These are phyloP conservation scores for Falciphora oryzae DNA, from an alignment of 2,329 filamentous ascomycete species.

Conservation along the genomic window DNA sequence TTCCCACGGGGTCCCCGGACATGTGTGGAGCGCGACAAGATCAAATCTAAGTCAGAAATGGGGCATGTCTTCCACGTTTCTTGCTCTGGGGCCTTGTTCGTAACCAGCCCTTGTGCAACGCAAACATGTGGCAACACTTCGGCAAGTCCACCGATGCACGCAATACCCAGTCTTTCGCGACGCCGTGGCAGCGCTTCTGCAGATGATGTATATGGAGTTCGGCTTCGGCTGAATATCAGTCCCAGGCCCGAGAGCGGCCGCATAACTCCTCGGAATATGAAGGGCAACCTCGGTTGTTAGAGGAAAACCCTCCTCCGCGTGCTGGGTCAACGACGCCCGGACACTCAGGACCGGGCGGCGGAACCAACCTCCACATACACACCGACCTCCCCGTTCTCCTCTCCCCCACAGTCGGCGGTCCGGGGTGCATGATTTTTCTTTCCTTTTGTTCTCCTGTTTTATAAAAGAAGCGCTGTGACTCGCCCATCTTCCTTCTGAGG, in stretches of 20 bases:
- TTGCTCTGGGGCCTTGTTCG: neutral
- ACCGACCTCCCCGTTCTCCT: neutral
- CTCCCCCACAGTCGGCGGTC: neutral
- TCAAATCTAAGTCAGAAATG: neutral
- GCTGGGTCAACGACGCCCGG: neutral
- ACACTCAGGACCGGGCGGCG: neutral
- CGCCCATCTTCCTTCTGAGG: neutral
- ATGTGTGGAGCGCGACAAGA: neutral
- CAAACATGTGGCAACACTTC: neutral
- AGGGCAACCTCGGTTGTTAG: neutral
- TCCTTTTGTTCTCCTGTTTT: neutral
- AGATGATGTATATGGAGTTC: neutral
- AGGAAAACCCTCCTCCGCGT: neutral
- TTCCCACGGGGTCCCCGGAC: neutral
- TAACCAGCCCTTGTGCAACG: too few species aligned
- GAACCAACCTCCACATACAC: neutral
- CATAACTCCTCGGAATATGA: too few species aligned
- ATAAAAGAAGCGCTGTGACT: neutral
- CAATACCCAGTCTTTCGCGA: neutral
- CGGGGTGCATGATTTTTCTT: neutral
- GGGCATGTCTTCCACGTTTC: neutral
- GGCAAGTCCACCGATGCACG: neutral
- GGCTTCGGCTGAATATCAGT: too few species aligned
- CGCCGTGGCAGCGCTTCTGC: neutral
- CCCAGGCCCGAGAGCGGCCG: neutral